A percentile compares a stretch with the other conserved stretches of the same genome.
These are phyloP conservation scores for Ordospora colligata DNA, from an alignment of 371 early-diverging fungal genomes.

Conservation along the genomic window DNA sequence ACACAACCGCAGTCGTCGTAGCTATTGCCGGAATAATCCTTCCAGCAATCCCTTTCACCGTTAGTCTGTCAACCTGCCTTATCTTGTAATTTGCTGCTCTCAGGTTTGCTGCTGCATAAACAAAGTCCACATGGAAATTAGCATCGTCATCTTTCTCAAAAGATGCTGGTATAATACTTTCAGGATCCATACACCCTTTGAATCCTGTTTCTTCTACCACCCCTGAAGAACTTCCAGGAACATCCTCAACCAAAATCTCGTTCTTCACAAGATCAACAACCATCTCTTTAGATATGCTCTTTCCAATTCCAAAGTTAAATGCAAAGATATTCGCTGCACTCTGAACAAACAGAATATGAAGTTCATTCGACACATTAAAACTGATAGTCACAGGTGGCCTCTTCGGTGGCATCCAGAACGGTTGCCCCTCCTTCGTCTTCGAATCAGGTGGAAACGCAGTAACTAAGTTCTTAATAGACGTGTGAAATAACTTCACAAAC, in stretches of 20 bases:
- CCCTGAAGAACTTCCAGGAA: not conserved
- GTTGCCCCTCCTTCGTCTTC: constrained; percentile 67
- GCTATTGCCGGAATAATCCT: constrained; percentile 99
- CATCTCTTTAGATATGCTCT: constrained; percentile 73
- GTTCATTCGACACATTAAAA: constrained; percentile 63
- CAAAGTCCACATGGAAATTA: constrained; percentile 96
- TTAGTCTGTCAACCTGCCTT: constrained; percentile 75
- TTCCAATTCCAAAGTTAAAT: constrained; percentile 67
- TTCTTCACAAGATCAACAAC: constrained; percentile 70
- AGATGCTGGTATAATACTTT: constrained; percentile 71
- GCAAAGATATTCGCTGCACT: constrained; percentile 77
- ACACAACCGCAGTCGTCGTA: constrained; percentile 95
- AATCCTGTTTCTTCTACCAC: constrained; percentile 38
- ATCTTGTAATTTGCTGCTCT: constrained; percentile 92
- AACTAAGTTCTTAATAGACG: constrained; percentile 50
- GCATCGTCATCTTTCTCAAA: constrained; percentile 98
- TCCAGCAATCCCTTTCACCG: constrained; percentile 97
- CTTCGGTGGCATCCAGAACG: constrained; percentile 98
- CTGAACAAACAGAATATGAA: constrained; percentile 80
- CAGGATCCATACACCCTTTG: constrained; percentile 55
- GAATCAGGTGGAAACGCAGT: constrained; percentile 65
- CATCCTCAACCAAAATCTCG: constrained; percentile 62
- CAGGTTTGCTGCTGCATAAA: constrained; percentile 89
- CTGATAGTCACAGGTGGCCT: constrained; percentile 72
- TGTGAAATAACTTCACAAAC: constrained; percentile 46